These are phyloP conservation scores for Globisporangium paroecandrum DNA, from an alignment of 352 stramenopile species.

Conservation along the genomic window DNA sequence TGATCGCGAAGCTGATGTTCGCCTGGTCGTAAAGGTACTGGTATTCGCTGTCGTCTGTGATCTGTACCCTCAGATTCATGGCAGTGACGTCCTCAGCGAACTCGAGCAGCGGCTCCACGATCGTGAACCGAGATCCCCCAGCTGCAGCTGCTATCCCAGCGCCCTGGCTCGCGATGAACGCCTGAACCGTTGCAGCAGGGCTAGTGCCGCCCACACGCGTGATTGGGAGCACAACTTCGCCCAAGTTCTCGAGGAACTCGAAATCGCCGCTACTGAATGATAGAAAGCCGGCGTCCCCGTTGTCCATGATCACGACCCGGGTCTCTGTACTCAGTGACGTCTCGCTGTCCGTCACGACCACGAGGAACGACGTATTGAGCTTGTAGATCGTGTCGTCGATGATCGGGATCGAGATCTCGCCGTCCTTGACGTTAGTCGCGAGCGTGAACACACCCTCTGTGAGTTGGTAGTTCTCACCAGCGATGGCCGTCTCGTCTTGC, in stretches of 20 bases:
- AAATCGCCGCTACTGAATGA: slow-evolving; percentile 28
- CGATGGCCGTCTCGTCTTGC: slow-evolving; percentile 27
- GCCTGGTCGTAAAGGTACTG: slow-evolving; percentile 40
- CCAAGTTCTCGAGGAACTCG: slow-evolving; percentile 32
- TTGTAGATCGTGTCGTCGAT: slow-evolving; percentile 43
- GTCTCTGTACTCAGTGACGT: slow-evolving; percentile 26
- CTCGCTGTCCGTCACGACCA: slow-evolving; percentile 30
- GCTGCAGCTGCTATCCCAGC: slow-evolving; percentile 12
- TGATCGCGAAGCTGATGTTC: slow-evolving; percentile 35
- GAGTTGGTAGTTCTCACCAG: slow-evolving; percentile 33
- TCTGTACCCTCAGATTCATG: slow-evolving; percentile 23
- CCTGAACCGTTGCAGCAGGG: slow-evolving; percentile 28
- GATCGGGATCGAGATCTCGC: slow-evolving; percentile 30
- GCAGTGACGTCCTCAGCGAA: slow-evolving; percentile 31
- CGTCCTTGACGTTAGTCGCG: slow-evolving; percentile 26
- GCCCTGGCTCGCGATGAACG: slow-evolving; percentile 16
- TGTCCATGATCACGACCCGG: slow-evolving; percentile 35
- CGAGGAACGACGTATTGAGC: slow-evolving; percentile 37
- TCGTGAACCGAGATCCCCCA: slow-evolving; percentile 24
- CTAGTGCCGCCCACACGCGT: slow-evolving; percentile 25
- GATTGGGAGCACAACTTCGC: slow-evolving; percentile 24
- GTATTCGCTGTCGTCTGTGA: slow-evolving; percentile 39
- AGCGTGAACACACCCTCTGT: slow-evolving; percentile 20
- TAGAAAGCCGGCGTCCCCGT: slow-evolving; percentile 53
- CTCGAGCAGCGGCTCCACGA: slow-evolving; percentile 25